Base-by-base conservation (phyloP, 768 basidiomycete species). In the Russula vinacea region DNA sequence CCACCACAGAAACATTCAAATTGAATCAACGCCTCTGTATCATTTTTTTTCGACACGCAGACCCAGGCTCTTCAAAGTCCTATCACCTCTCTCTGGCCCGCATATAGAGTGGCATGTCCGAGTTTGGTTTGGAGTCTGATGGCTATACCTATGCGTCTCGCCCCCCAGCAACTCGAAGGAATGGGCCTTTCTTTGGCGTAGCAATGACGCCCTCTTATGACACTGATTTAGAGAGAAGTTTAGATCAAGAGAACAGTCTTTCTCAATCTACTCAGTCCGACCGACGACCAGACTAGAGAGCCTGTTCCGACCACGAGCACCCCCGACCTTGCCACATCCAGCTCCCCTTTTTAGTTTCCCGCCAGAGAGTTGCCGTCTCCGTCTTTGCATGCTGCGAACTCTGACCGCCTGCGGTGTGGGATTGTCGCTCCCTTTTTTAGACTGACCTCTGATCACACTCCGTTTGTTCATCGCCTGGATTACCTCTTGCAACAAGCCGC, bases 271-370 rank as follows among this genome's bases (percentile, higher is more conserved):
- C 52, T 39, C 51, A 13, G 26, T 40, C n/a, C n/a, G n/a, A n/a
- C 42, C 10, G 44, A 59, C 22, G 42, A 32, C 3, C 16, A 19
- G 24, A 19, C 45, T 37, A 49, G n/a, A 33, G 59, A 60, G 9
- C 47, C 45, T 26, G 13, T 51, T 26, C 60, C 33, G 0, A n/a
- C 42, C 7, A 37, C 50, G 54, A 65, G 64, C 33, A 65, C 64
- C 35, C 64, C 64, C 44, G 60, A 53, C 33, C 55, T 65, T 44
- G 54, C 49, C 3, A 33, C 42, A 16, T 65, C 59, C 32, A 65
- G 64, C 26, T 65, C 64, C 2, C 64, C 60, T 2, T 50, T 19
- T 26, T 3, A 14, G 7, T 65, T 55, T 14, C 33, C 40, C 8
- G 6, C 13, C 17, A 53, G 4, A n/a, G 33, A 19, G 10, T 40